Base-by-base conservation (phyloP, 306 rosid genomes). In the Gastrolobium villosum region DNA sequence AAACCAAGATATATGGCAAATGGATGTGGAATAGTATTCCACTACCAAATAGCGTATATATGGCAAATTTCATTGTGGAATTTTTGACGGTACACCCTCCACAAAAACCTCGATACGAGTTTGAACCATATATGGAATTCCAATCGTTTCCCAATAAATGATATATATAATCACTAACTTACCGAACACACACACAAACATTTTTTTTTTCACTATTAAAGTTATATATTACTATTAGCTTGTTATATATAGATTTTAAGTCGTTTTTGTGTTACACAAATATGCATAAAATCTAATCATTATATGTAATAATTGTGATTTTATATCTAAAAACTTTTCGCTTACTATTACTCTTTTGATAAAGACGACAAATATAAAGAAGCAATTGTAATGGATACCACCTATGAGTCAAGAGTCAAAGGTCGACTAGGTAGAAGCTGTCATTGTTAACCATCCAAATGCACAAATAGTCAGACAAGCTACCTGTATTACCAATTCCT, bases 81-180 rank as follows among this genome's bases (percentile, higher is more conserved):
- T 10, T 56, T 82, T 88, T 88, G 94, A 91, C 91, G 82, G 69
- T 50, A 79, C 41, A 82, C 20, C 84, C 75, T 85, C 97, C 91
- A 82, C 90, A 87, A 80, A 65, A 70, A 65, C 54, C 41, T 67
- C 67, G 34, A 20, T 50, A 5, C 77, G 57, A 55, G 60, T 72
- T 65, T 77, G 70, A 81, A 69, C 80, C 87, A 90, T 71, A 69
- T 79, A 84, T 80, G 90, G 88, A 67, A 65, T 79, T 72, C 81
- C 43, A 81, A 77, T 81, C 74, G 76, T 88, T 65, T 90, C 76
- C 86, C 87, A 86, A 80, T 85, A 84, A 84, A 62, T 90, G 76
- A 50, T 68, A 87, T 84, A 79, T 84, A 81, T 46, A 73, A 55
- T 74, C 85, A 75, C 81, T 44, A 74, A 73, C 75, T 79, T 67